Percentiles rank a stretch among this genome's conserved stretches.
Evolutionary conservation across 2,329 filamentous ascomycete genomes (phyloP).

Genomic region (Ophiostoma tasmaniense): DNA sequence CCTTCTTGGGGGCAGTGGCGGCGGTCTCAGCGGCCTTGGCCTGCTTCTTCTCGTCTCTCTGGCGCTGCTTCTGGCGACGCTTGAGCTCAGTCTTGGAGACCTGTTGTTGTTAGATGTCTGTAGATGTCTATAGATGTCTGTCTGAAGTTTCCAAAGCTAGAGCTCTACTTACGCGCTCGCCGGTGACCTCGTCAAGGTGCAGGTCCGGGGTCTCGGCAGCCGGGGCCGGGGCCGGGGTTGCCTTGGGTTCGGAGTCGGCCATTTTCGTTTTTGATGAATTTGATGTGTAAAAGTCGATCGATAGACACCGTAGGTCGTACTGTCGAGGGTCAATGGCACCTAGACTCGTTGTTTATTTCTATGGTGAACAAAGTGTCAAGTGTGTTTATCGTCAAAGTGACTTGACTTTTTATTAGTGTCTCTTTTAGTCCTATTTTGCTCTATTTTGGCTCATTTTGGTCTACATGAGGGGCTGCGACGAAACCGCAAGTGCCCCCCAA

Average conservation of each 20-base stretch:
- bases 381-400: background rate
- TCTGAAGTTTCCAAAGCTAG: background rate
- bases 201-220: conserved; percentile 39
- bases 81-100: conserved; percentile 83
- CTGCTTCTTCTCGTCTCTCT: conserved; percentile 80
- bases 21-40: conserved; percentile 62
- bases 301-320: background rate
- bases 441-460: background rate
- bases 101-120: conserved; percentile 9
- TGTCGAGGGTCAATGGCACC: background rate
- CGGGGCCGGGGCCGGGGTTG: conserved; percentile 10
- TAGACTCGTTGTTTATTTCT: background rate
- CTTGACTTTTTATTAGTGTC: background rate
- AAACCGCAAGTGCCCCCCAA: background rate
- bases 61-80: conserved; percentile 86
- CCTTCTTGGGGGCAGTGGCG: conserved; percentile 42
- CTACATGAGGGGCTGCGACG: conserved; percentile 10
- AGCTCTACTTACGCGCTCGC: conserved; percentile 46
- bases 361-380: background rate
- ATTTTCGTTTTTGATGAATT: conserved; percentile 11
- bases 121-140: background rate
- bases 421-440: background rate
- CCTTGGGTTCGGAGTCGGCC: conserved; percentile 18
- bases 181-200: conserved; percentile 84
- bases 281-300: background rate